Percentiles rank a stretch among this genome's conserved stretches.
These are phyloP conservation scores for Fusarium annulatum DNA, from an alignment of 2,329 filamentous ascomycete genomes.

Conservation along the genomic window DNA sequence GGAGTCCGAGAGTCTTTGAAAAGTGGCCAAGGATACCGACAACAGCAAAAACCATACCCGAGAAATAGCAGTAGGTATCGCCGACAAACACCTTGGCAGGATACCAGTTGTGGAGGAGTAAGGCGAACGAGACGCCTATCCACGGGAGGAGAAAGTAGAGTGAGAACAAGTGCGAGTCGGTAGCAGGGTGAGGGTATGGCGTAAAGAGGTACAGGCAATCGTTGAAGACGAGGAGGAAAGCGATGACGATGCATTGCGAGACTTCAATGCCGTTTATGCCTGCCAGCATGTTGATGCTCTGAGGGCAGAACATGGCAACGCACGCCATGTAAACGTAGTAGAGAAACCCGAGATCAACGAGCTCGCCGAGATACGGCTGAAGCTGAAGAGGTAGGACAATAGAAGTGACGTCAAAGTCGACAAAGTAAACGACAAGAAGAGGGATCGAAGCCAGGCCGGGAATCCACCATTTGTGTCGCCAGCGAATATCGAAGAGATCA, in stretches of 20 bases:
- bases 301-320: conserved; percentile 96
- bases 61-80: conserved; percentile 99
- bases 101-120: conserved; percentile 95
- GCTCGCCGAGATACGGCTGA: conserved; percentile 83
- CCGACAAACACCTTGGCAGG: conserved; percentile 95
- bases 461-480: conserved; percentile 99
- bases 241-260: conserved; percentile 91
- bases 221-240: conserved; percentile 83
- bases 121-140: conserved; percentile 87
- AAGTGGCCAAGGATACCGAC: conserved; percentile 98
- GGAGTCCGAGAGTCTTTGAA: conserved; percentile 91
- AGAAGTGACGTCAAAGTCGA: conserved; percentile 96
- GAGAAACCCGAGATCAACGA: conserved; percentile 82
- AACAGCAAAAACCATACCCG: conserved; percentile 98
- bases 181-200: conserved; percentile 89
- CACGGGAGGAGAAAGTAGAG: conserved; percentile 95
- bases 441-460: conserved; percentile 93
- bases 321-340: conserved; percentile 99
- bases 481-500: conserved; percentile 97
- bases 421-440: conserved; percentile 95
- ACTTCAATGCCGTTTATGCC: conserved; percentile 99
- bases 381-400: conserved; percentile 91
- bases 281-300: conserved; percentile 99
- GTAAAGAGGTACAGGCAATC: conserved; percentile 88
- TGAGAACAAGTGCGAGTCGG: conserved; percentile 95